Evolutionary conservation across 495 filamentous ascomycete species (phyloP), one percentile per base, ranked within the genome.

Genomic region (Penicillium waksmanii): DNA sequence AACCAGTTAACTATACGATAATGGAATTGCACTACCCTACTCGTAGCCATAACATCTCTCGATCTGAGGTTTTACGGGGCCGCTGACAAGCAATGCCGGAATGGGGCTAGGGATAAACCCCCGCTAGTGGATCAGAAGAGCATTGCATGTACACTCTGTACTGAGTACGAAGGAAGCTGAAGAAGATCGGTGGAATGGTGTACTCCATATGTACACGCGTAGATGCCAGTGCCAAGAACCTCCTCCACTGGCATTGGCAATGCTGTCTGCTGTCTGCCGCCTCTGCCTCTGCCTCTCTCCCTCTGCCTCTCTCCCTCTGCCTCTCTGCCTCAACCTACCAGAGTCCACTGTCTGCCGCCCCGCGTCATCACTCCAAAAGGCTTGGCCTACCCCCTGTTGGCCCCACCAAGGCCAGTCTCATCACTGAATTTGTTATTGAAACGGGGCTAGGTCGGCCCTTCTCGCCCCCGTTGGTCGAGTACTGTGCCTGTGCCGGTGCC

Each of bases 331-430:
- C 12, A 9, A 7, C 42, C n/a, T 18, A 19, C 42, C 42, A 44
- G 12, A 44, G 42, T 9, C 42, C 17, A 17, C n/a, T 44, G 13
- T 43, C 6, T 43, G 40, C 40, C 1, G 21, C 31, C 40, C 49
- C 53, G 57, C 57, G 51, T 59, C 57, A 59, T 49, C 43, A 5
- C 31, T 27, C 36, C 36, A 19, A 33, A 59, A 59, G 54, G 57
- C 57, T 59, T 59, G 51, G 53, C 33, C 9, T 21, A 27, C 18
- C 50, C 42, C 51, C 42, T 54, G 18, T 53, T 54, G 42, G 57
- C 18, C 43, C 57, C 57, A 59, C 51, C 31, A 11, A 2, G 13
- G 4, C 42, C 17, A 9, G 42, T 44, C n/a, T 44, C 42, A 44
- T n/a, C 42, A 44, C 17, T 44, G 7, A 19, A 4, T 19, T 50